These are phyloP conservation scores for Emmonsiellopsis sp. DNA, from an alignment of 2,329 filamentous ascomycete genomes.

Conservation along the genomic window DNA sequence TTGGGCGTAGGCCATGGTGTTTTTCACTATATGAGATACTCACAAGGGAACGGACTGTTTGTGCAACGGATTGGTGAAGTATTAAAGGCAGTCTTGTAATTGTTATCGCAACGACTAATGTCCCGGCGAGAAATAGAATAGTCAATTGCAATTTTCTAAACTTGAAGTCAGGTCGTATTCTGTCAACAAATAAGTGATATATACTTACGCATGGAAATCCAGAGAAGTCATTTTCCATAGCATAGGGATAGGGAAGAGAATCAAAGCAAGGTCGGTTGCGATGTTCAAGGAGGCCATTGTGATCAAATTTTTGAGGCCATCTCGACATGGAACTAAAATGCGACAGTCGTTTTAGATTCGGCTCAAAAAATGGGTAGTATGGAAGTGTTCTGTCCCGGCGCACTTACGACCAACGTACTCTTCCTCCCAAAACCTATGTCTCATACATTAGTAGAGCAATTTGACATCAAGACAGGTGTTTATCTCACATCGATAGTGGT, in stretches of 20 bases:
- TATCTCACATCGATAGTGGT: conserved; percentile 3
- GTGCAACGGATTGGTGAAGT: conserved; percentile 6
- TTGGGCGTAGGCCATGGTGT: background rate
- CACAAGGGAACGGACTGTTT: conserved; percentile 11
- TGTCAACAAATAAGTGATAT: background rate
- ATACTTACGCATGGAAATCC: conserved; percentile 10
- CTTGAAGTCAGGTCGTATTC: background rate
- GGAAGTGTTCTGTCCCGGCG: background rate
- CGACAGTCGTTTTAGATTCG: background rate
- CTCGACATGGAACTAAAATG: conserved; percentile 9
- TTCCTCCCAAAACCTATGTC: no score
- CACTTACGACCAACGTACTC: no score
- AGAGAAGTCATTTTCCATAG: conserved; percentile 12
- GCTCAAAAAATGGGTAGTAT: background rate
- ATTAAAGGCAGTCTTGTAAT: conserved; percentile 12
- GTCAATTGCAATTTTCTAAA: conserved; percentile 12
- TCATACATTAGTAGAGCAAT: no score
- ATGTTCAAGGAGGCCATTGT: conserved; percentile 11
- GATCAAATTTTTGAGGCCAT: conserved; percentile 9
- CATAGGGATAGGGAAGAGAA: conserved; percentile 13
- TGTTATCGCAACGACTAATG: conserved; percentile 9
- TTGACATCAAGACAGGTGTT: background rate
- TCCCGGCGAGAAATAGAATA: conserved; percentile 10
- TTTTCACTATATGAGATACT: background rate
- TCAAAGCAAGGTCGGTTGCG: conserved; percentile 11